Percentiles rank a stretch among this genome's conserved stretches.
These are phyloP conservation scores for Colletotrichum karsti DNA, from an alignment of 2,329 filamentous ascomycete species.

Conservation along the genomic window DNA sequence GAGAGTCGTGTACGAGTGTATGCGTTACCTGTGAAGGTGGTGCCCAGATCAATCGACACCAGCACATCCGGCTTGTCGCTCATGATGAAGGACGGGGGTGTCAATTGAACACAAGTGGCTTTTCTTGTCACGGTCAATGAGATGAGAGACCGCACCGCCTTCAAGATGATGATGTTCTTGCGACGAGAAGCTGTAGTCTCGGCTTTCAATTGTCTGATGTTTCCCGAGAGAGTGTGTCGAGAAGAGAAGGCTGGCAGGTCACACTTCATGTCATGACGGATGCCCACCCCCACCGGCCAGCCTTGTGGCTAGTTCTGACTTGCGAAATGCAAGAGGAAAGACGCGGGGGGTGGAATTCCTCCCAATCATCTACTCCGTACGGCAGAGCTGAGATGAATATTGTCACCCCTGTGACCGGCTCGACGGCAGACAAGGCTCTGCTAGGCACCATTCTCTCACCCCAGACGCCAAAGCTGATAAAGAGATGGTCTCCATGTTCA, in stretches of 20 bases:
- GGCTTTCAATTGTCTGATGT: background rate
- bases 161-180: background rate
- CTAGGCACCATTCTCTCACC: background rate
- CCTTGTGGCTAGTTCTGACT: background rate
- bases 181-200: background rate
- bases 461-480: too few species aligned
- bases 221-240: background rate
- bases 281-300: background rate
- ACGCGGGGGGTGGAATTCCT: background rate
- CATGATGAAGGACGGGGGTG: background rate
- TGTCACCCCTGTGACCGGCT: too few species aligned
- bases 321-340: background rate
- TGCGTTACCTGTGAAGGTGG: conserved; percentile 51
- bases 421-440: background rate
- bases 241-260: background rate
- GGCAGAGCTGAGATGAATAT: background rate
- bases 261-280: background rate
- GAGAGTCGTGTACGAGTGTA: fast-evolving
- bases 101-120: background rate
- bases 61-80: conserved; percentile 34
- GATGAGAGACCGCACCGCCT: background rate
- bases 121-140: background rate
- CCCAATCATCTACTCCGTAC: background rate
- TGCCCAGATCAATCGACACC: conserved; percentile 54
- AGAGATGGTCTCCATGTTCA: background rate